Conservation (phyloP, 2,329 filamentous ascomycete species). For the Cordyceps cateniannulata region DNA sequence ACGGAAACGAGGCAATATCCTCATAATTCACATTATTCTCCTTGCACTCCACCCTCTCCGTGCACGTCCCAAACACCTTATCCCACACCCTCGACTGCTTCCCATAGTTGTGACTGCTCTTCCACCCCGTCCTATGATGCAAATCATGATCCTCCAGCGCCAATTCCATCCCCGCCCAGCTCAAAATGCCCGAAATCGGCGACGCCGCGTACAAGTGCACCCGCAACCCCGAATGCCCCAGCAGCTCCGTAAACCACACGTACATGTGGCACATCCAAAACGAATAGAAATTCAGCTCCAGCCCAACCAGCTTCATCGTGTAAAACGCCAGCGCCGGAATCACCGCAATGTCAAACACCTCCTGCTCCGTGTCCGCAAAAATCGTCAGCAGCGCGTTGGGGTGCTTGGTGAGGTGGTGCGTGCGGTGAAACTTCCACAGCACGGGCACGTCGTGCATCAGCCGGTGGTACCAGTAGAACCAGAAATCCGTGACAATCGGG, state of each 20-base stretch:
- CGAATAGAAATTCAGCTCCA: slow-evolving; percentile 39
- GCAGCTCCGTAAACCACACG: slow-evolving; percentile 32
- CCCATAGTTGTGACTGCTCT: slow-evolving; percentile 10
- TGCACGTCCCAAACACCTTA: background rate
- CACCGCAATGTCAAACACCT: slow-evolving; percentile 34
- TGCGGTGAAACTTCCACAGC: slow-evolving; percentile 35
- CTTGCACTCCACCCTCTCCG: slow-evolving; percentile 1
- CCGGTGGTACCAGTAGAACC: slow-evolving; percentile 36
- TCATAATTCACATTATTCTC: slow-evolving; percentile 7
- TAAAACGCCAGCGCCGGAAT: slow-evolving; percentile 33
- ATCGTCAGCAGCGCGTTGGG: slow-evolving; percentile 32
- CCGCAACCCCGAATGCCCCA: slow-evolving; percentile 33
- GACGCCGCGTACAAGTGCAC: slow-evolving; percentile 28
- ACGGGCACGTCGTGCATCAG: slow-evolving; percentile 32
- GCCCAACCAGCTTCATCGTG: slow-evolving; percentile 26
- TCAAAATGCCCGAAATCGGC: slow-evolving; percentile 29
- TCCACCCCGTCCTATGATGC: slow-evolving; percentile 32
- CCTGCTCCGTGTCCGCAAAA: slow-evolving; percentile 36
- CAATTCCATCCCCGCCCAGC: slow-evolving; percentile 26
- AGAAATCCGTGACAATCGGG: slow-evolving; percentile 33
- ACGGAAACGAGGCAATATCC: slow-evolving; percentile 5
- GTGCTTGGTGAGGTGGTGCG: slow-evolving; percentile 39
- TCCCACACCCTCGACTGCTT: slow-evolving; percentile 11
- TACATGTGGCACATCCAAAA: slow-evolving; percentile 40
- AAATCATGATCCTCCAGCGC: slow-evolving; percentile 37